A percentile compares a stretch with the other conserved stretches of the same genome.
Conservation (phyloP, 352 stramenopile species). For the Phytophthora crassamura region DNA sequence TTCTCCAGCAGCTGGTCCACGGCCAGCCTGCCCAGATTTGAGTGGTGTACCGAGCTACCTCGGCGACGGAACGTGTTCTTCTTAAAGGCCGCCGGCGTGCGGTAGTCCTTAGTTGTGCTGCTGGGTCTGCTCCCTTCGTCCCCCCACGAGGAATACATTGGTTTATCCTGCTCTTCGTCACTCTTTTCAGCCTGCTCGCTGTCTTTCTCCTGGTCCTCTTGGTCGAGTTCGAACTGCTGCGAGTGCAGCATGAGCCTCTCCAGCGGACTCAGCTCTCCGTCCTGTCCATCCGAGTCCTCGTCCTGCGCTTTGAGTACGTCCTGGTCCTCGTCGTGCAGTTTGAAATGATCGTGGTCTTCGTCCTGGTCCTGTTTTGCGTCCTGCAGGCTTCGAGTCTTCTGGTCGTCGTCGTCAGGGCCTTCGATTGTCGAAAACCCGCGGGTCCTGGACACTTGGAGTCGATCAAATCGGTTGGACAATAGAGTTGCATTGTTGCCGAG, state of each 20-base stretch:
- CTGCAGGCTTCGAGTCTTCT: constrained; percentile 1
- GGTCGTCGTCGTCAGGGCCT: constrained; percentile 19
- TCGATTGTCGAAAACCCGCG: constrained; percentile 19
- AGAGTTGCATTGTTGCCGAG: background rate
- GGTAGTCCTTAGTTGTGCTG: background rate
- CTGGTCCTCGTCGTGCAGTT: background rate
- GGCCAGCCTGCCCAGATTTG: constrained; percentile 22
- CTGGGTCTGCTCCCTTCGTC: background rate
- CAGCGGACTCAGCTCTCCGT: constrained; percentile 60
- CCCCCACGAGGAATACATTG: background rate
- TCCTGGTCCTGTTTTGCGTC: constrained; percentile 33
- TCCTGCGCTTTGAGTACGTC: background rate
- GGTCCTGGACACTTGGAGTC: constrained; percentile 1
- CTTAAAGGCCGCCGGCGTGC: background rate
- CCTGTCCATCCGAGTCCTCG: background rate
- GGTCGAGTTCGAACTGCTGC: constrained; percentile 61
- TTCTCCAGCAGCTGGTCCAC: constrained; percentile 20
- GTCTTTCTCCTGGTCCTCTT: constrained; percentile 27
- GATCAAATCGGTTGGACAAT: background rate
- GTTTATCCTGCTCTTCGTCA: constrained; percentile 1
- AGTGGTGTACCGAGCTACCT: constrained; percentile 10
- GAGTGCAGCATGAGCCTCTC: constrained; percentile 74
- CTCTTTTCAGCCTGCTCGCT: constrained; percentile 12
- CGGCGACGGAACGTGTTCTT: constrained; percentile 26
- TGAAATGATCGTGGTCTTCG: constrained; percentile 5